Percentiles rank a stretch among this genome's conserved stretches.
Evolutionary conservation across 225 moss, liverwort and hornwort species (phyloP).

Genomic region (Pseudoscleropodium purum): DNA sequence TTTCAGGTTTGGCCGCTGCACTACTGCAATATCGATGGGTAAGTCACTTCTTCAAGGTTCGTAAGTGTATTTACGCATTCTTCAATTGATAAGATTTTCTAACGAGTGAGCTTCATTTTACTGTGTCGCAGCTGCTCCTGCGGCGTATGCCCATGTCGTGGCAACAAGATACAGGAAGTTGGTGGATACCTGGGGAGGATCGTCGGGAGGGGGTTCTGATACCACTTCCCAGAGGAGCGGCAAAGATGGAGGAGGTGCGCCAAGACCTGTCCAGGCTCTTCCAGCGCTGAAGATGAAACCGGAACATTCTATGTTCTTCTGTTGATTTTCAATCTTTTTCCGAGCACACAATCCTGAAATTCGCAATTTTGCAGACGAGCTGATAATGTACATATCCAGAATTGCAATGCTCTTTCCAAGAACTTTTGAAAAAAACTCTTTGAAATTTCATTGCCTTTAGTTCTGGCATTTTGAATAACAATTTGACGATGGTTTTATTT

Average conservation of each 20-base stretch:
- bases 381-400: background rate
- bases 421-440: background rate
- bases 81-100: background rate
- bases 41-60: background rate
- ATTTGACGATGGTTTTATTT: background rate
- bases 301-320: slow-evolving; percentile 43
- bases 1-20: slow-evolving; percentile 72
- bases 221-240: slow-evolving; percentile 17
- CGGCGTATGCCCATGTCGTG: slow-evolving; percentile 81
- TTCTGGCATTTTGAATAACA: background rate
- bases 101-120: background rate
- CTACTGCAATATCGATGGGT: slow-evolving; percentile 80
- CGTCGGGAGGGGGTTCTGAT: slow-evolving; percentile 46
- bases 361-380: background rate
- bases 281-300: slow-evolving; percentile 25
- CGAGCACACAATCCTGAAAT: background rate
- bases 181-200: slow-evolving; percentile 31
- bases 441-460: background rate
- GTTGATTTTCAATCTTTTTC: background rate
- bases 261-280: slow-evolving; percentile 8
- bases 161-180: slow-evolving; percentile 72
- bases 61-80: background rate
- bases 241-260: slow-evolving; percentile 10
- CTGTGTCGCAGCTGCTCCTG: slow-evolving; percentile 79
- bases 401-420: background rate